Base-by-base conservation (phyloP, 1,139 yeast species). In the Yamadazyma triangularis region DNA sequence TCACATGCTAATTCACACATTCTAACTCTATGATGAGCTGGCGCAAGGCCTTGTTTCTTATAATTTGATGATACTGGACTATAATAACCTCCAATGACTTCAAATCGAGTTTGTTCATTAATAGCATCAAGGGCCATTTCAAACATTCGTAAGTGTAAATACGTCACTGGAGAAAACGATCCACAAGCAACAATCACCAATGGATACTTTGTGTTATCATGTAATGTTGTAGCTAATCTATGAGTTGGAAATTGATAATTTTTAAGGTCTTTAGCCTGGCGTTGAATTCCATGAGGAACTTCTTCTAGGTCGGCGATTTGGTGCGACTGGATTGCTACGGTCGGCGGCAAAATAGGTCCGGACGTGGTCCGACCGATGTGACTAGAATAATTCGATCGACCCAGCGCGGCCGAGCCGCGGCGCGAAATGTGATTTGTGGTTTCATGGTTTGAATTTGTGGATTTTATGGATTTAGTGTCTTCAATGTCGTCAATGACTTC, bases 1-100 rank as follows among this genome's bases (percentile, higher is more conserved):
- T 91, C 98, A 58, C 98, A 89, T 0, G 97, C 98, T 53, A 91
- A 68, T 56, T 93, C 97, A 58, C 98, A 89, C 98, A 91, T 91
- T 33, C 97, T 70, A 8, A 91, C 98, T 36, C 99, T 73, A 58
- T 91, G 95, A 40, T 69, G 71, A 0, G 97, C 75, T 0, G 85
- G 77, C 0, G 98, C 97, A 34, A 91, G 66, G 0, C 99, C 99
- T 30, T 87, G 88, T 56, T 91, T 93, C 53, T 82, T 79, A 62
- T 91, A 91, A 56, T 88, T 88, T 47, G 91, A 96, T 33, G 89
- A 78, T 8, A 91, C 99, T 0, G 99, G 99, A n/a, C 95, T 84
- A 59, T 86, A 93, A 63, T 81, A 91, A 1, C 98, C 99, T 12
- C 96, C 99, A 47, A 91, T 75, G 22, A 91, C 95, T 58, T 93